Conservation (phyloP, 129 eudicot genomes). For the Rutidosis leptorrhynchoides region DNA sequence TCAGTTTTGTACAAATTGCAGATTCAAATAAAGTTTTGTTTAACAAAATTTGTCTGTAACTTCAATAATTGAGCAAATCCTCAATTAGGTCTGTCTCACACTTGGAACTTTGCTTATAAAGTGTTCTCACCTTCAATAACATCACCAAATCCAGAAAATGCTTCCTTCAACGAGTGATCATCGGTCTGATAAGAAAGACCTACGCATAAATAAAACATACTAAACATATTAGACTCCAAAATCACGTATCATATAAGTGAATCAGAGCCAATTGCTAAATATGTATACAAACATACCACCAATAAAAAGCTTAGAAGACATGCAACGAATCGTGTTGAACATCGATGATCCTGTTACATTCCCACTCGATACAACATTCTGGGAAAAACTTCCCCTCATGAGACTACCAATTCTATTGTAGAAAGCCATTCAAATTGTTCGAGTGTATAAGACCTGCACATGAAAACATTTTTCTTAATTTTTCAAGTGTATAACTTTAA, state of each 20-base stretch:
- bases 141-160: slow-evolving; percentile 77
- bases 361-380: slow-evolving; percentile 26
- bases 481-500: background rate
- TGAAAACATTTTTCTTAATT: background rate
- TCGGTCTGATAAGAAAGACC: slow-evolving; percentile 79
- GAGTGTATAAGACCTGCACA: slow-evolving; percentile 18
- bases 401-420: slow-evolving; percentile 59
- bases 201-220: slow-evolving; percentile 20
- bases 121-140: slow-evolving; percentile 61
- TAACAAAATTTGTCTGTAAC: too few species aligned
- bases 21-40: too few species aligned
- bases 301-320: slow-evolving; percentile 79
- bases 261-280: background rate
- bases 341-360: slow-evolving; percentile 35
- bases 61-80: background rate
- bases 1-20: too few species aligned
- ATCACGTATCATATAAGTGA: background rate
- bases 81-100: background rate
- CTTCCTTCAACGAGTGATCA: slow-evolving; percentile 64
- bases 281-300: slow-evolving; percentile 53
- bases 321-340: slow-evolving; percentile 61
- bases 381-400: slow-evolving; percentile 43
- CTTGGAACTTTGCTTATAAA: background rate
- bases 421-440: slow-evolving; percentile 53
- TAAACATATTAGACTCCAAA: background rate